Base-by-base conservation (phyloP, 2,329 filamentous ascomycete genomes). In the Knoxdaviesia capensis region DNA sequence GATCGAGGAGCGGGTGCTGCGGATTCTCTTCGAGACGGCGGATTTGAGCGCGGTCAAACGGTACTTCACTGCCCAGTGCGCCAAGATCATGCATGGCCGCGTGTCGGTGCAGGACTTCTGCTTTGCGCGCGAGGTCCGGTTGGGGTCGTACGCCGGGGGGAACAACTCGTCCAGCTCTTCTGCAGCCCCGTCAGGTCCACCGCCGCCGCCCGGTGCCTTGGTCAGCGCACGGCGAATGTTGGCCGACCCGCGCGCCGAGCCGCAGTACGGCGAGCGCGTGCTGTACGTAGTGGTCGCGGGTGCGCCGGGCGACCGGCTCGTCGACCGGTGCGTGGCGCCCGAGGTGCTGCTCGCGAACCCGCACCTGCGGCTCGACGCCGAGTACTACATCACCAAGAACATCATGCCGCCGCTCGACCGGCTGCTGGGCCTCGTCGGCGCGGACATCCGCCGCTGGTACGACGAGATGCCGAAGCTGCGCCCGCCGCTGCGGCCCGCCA, bases 381-480 rank as follows among this genome's bases (percentile, higher is more conserved):
- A 94, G 50, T 98, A 98, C 59, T 98, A 98, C 62, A 96, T 98
- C 52, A 75, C 72, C 11, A 96, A 94, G 63, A 96, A 94, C 54
- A 56, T 98, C 6, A 92, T 98, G 40, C 90, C 90, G 5, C 90
- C 90, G 0, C 69, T 98, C 0, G 88, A 96, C 58, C 78, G 90
- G 31, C 94, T 98, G 48, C 94, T 98, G 64, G 94, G 90, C 53
- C 77, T 98, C 3, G 82, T 96, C 3, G 90, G 90, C 6, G 90
- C 86, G 32, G 93, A 90, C 54, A 82, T 96, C 0, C 66, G 82
- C 11, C 71, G 74, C 45, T 98, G 90, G 90, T 96, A 86, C 53
- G 85, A 94, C 48, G 86, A 94, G 59, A 92, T 96, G 85, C 88
- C 88, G 38, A 94, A 92, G 56, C 68, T 90, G 80, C 6, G 73